Evolutionary conservation across 2,329 filamentous ascomycete species (phyloP), one percentile per base, ranked within the genome.

Genomic region (Apiospora aurea): DNA sequence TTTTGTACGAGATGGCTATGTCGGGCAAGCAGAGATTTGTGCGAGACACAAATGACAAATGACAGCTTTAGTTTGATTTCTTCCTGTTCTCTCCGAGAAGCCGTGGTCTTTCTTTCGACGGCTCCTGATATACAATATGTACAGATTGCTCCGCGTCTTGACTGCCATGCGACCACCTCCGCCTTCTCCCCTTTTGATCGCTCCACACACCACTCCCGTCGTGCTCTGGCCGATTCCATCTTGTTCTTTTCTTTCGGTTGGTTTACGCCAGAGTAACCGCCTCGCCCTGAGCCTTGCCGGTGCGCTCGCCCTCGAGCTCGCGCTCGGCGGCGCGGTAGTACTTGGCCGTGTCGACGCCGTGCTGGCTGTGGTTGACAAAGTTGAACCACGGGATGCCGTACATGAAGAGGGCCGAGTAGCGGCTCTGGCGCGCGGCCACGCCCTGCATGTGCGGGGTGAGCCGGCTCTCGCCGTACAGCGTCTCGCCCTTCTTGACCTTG

Each of bases 281-380:
- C 34, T 73, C 72, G 61, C 21, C 43, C 67, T 73, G 72, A 21
- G 72, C 70, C 21, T n/a, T 47, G 21, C 67, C 67, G 13, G 72
- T 70, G 41, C 70, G 67, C 87, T 97, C 95, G 51, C 91, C 92
- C 85, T 97, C 96, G 79, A 99, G 85, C 83, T 99, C 96, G 82
- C 92, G 88, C 87, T 99, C 96, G 10, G 96, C 96, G 83, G 97
- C 94, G 81, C 92, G 92, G 84, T 97, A 99, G 86, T 99, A 99
- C 87, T 99, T 99, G 75, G 96, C 95, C 44, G 96, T 99, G 82
- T 99, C 96, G 72, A 99, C 94, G 77, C 96, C 96, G 82, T 99
- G 96, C 89, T 97, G 86, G 81, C 90, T 92, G 85, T 99, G 96
- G 85, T 99, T 98, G 80, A 97, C 96, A 85, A 99, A 93, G 87